Evolutionary conservation across 345 rosid genomes (phyloP).

Genomic region (Citrus glauca): DNA sequence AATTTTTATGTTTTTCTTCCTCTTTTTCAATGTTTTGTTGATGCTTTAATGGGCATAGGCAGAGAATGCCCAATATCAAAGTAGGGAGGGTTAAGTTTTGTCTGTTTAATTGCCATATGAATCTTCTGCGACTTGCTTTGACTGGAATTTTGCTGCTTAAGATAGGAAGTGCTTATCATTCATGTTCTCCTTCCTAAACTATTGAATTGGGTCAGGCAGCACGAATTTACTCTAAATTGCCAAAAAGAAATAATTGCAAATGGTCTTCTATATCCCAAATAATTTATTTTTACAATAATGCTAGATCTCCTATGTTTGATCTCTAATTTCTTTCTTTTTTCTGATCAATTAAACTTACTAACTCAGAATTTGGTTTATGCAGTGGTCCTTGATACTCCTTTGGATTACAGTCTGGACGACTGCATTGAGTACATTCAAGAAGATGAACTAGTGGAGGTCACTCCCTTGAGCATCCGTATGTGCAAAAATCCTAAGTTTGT

Average conservation of each 20-base stretch:
- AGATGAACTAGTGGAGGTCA: constrained; percentile 97
- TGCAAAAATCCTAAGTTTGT: constrained; percentile 80
- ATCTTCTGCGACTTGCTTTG: neutral
- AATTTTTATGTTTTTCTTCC: neutral
- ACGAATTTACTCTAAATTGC: neutral
- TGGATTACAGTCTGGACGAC: constrained; percentile 90
- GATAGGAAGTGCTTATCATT: too few relatives aligned
- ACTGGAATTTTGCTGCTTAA: neutral
- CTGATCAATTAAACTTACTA: neutral
- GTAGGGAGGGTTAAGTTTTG: neutral
- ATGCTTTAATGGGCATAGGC: neutral
- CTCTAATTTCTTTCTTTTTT: neutral
- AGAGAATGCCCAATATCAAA: neutral
- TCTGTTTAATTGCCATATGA: neutral
- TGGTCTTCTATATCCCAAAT: neutral
- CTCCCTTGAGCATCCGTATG: constrained; percentile 78
- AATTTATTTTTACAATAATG: neutral
- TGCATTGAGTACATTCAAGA: constrained; percentile 97
- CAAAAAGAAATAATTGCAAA: neutral
- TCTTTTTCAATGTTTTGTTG: neutral
- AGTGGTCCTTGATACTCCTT: constrained; percentile 89
- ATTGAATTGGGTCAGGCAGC: neutral
- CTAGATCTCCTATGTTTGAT: neutral
- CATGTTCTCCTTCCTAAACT: neutral
- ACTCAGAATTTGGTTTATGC: constrained; percentile 10